Conservation (phyloP, 108 stramenopile species). For the Pseudonitzschia delicatissima region DNA sequence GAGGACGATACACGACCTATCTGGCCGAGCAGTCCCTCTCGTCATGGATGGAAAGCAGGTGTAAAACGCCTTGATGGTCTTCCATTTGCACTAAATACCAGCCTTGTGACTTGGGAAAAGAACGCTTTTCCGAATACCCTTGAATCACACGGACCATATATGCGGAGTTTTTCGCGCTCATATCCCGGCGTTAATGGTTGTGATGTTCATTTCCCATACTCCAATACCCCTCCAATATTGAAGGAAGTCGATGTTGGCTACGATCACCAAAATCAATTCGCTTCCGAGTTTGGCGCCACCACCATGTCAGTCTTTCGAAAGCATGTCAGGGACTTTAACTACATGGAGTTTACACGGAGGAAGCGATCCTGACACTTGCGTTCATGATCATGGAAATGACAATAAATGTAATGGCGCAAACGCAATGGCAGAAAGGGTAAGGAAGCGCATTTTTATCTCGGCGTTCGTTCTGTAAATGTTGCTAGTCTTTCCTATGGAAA, state of each 20-base stretch:
- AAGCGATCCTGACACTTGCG: slow-evolving; percentile 33
- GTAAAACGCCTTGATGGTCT: slow-evolving; percentile 31
- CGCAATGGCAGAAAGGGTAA: slow-evolving; percentile 44
- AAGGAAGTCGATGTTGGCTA: slow-evolving; percentile 16
- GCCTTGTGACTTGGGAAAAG: slow-evolving; percentile 16
- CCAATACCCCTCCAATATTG: slow-evolving; percentile 18
- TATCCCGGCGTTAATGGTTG: slow-evolving; percentile 50
- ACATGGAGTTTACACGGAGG: slow-evolving; percentile 49
- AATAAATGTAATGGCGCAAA: slow-evolving; percentile 48
- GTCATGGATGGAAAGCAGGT: slow-evolving; percentile 48
- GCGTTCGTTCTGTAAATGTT: background rate
- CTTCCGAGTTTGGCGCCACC: slow-evolving; percentile 52
- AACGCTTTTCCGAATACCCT: slow-evolving; percentile 15
- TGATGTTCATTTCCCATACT: slow-evolving; percentile 15
- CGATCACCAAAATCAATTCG: slow-evolving; percentile 19
- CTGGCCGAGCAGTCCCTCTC: slow-evolving; percentile 56
- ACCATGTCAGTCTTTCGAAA: slow-evolving; percentile 53
- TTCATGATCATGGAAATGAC: slow-evolving; percentile 22
- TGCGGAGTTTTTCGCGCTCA: slow-evolving; percentile 23
- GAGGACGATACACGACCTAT: slow-evolving; percentile 46
- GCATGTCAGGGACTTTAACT: slow-evolving; percentile 41
- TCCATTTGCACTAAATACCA: slow-evolving; percentile 30
- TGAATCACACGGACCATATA: slow-evolving; percentile 56
- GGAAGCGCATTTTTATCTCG: background rate
- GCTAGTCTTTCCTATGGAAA: background rate